A percentile compares a stretch with the other conserved stretches of the same genome.
Conservation (phyloP, 306 rosid species). For the Ormosia emarginata region DNA sequence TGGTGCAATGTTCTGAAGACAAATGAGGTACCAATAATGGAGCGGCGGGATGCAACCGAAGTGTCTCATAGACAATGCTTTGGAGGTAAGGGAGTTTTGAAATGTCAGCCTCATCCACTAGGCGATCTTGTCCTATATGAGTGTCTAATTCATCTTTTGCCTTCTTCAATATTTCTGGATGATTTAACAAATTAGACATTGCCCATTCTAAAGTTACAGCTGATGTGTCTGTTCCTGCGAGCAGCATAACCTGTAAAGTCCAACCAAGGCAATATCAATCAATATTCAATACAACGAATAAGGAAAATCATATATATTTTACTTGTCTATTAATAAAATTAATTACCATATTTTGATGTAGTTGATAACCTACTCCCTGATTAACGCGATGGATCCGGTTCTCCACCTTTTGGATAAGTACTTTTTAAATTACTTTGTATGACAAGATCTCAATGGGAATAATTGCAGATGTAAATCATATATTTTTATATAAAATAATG, state of each 20-base stretch:
- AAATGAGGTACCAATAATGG: conserved; percentile 48
- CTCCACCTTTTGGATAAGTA: too few relatives aligned
- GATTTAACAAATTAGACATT: conserved; percentile 41
- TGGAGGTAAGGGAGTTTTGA: conserved; percentile 47
- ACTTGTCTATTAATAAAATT: too few relatives aligned
- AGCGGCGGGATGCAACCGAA: conserved; percentile 34
- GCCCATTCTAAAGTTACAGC: conserved; percentile 59
- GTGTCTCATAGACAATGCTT: conserved; percentile 38
- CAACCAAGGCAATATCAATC: not conserved
- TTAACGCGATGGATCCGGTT: too few relatives aligned
- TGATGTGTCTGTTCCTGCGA: conserved; percentile 48
- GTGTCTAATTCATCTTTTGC: conserved; percentile 40
- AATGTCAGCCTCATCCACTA: conserved; percentile 38
- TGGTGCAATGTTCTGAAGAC: conserved; percentile 37
- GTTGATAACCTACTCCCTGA: too few relatives aligned
- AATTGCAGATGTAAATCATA: too few relatives aligned
- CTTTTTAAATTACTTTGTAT: too few relatives aligned
- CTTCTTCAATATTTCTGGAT: conserved; percentile 28
- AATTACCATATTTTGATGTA: too few relatives aligned
- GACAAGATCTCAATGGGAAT: too few relatives aligned
- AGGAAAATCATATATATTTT: not conserved
- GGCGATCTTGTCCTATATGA: conserved; percentile 19
- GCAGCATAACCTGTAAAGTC: conserved; percentile 23
- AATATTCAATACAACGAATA: not conserved
- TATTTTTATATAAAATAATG: too few relatives aligned